Evolutionary conservation across 495 filamentous ascomycete species (phyloP).

Genomic region (Tuber calosporum): DNA sequence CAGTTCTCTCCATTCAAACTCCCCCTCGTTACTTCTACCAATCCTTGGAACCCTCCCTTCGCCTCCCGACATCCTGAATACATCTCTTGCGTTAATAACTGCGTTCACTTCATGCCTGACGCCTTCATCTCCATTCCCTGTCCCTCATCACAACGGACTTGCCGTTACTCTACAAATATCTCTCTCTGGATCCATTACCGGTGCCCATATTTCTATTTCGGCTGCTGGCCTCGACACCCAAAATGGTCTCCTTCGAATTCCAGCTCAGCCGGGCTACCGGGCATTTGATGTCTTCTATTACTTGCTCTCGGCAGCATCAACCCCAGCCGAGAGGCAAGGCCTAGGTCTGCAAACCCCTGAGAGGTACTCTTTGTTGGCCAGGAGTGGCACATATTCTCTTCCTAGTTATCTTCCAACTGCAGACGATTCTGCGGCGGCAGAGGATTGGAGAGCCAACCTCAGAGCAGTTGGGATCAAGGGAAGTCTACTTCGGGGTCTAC

Average conservation of each 20-base stretch:
- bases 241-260: slow-evolving; percentile 73
- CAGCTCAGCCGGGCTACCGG: slow-evolving; percentile 69
- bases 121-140: slow-evolving; percentile 71
- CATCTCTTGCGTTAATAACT: slow-evolving; percentile 66
- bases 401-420: slow-evolving; percentile 86
- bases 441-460: slow-evolving; percentile 77
- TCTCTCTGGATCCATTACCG: slow-evolving; percentile 68
- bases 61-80: slow-evolving; percentile 64
- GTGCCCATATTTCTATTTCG: slow-evolving; percentile 68
- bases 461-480: slow-evolving; percentile 92
- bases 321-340: slow-evolving; percentile 83
- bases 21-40: slow-evolving; percentile 73
- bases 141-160: slow-evolving; percentile 72
- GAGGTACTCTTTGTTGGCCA: slow-evolving; percentile 67
- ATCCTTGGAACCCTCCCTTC: slow-evolving; percentile 73
- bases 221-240: slow-evolving; percentile 80
- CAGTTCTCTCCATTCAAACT: slow-evolving; percentile 81
- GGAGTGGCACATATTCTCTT: slow-evolving; percentile 77
- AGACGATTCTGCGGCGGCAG: slow-evolving; percentile 85
- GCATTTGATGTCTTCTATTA: slow-evolving; percentile 99
- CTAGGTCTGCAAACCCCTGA: slow-evolving; percentile 75
- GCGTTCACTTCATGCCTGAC: slow-evolving; percentile 84
- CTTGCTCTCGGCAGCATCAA: slow-evolving; percentile 79
- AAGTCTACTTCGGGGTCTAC: slow-evolving; percentile 64
- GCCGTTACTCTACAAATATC: slow-evolving; percentile 73